phyloP scores from a whole-genome alignment of 2,329 filamentous ascomycete genomes.

The Cercospora sesami region DNA sequence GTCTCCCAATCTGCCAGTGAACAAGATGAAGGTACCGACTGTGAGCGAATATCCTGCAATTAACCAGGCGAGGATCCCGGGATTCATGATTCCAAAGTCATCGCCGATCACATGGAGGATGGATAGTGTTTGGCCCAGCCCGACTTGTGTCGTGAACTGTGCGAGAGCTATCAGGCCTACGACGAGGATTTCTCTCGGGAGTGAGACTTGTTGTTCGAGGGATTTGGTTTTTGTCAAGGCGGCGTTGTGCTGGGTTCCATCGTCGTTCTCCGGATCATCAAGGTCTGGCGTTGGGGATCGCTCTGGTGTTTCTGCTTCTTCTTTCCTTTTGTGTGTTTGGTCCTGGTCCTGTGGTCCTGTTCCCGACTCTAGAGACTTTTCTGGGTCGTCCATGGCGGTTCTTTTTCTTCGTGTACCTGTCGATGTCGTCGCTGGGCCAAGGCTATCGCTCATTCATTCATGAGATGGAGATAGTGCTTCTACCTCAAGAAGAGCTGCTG shows the following conservation, averaged over 20 bases:
- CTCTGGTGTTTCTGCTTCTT: conserved; percentile 23
- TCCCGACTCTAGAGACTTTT: background rate
- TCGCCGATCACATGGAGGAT: conserved; percentile 45
- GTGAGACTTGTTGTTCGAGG: conserved; percentile 32
- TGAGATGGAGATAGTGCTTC: too few species aligned
- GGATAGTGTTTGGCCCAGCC: conserved; percentile 31
- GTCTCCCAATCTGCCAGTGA: conserved; percentile 48
- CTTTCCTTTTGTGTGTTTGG: background rate
- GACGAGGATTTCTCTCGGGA: conserved; percentile 36
- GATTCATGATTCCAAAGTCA: conserved; percentile 43
- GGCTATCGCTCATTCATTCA: too few species aligned
- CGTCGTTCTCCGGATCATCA: conserved; percentile 9
- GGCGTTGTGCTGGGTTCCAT: conserved; percentile 5
- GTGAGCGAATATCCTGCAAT: conserved; percentile 48
- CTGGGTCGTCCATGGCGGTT: background rate
- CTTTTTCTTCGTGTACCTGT: background rate
- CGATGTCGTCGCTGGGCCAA: too few species aligned
- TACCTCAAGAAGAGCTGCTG: background rate
- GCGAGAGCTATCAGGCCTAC: conserved; percentile 34
- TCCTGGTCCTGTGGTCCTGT: background rate
- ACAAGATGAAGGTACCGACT: conserved; percentile 49
- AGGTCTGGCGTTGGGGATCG: conserved; percentile 18
- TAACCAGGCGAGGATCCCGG: conserved; percentile 48
- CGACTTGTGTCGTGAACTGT: conserved; percentile 36
- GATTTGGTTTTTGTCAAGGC: conserved; percentile 26